Evolutionary conservation across 306 rosid genomes (phyloP).

Genomic region (Luffa aegyptiaca): DNA sequence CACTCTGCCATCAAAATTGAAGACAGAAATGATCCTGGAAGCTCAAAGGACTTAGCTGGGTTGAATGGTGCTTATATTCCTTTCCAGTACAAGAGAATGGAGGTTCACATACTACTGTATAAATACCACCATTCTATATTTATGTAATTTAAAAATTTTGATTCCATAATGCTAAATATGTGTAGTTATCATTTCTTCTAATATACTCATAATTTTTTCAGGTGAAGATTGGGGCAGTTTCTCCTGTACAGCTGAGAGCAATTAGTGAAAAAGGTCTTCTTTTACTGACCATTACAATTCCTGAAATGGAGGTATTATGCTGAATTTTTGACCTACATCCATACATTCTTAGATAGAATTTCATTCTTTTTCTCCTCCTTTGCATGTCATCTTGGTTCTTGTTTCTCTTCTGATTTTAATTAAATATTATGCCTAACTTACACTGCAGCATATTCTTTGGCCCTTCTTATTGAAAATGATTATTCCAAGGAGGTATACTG

Average conservation of each 20-base stretch:
- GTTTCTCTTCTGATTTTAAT: background rate
- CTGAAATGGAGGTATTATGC: conserved; percentile 92
- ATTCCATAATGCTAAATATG: background rate
- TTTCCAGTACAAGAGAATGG: conserved; percentile 44
- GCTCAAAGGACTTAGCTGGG: conserved; percentile 27
- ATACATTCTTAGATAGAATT: conserved; percentile 5
- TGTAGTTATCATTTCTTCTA: background rate
- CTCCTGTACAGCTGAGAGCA: conserved; percentile 58
- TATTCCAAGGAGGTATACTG: conserved; percentile 63
- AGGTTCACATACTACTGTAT: conserved; percentile 37
- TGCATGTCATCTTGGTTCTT: background rate
- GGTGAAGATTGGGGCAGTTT: conserved; percentile 67
- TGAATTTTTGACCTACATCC: conserved; percentile 1
- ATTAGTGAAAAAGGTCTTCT: conserved; percentile 88
- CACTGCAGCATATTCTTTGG: conserved; percentile 84
- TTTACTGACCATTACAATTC: conserved; percentile 79
- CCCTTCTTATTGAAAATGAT: conserved; percentile 93
- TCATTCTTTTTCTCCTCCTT: conserved; percentile 5
- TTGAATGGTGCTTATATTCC: conserved; percentile 30
- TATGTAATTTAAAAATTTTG: background rate
- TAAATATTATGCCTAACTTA: background rate
- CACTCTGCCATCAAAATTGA: conserved; percentile 68
- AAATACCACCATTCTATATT: conserved; percentile 2
- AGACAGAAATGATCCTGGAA: conserved; percentile 33
- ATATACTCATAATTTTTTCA: conserved; percentile 23